A percentile compares a stretch with the other conserved stretches of the same genome.
Conservation (phyloP, 2,329 filamentous ascomycete species). For the Paraphaeosphaeria minitans region DNA sequence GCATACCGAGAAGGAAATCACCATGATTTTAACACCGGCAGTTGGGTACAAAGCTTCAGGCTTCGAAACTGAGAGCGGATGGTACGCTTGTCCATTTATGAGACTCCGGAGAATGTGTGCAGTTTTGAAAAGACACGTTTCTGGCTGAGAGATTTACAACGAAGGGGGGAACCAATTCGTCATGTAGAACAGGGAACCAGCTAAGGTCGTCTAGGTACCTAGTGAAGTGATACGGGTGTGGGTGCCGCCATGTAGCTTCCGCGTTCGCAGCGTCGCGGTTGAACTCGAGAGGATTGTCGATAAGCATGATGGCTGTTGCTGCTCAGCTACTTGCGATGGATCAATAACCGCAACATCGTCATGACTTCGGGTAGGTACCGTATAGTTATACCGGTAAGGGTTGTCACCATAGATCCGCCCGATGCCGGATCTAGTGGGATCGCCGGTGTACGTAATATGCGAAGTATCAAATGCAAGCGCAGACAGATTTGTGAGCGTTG, state of each 20-base stretch:
- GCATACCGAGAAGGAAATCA: background rate
- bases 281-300: background rate
- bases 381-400: no score
- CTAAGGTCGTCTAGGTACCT: conserved; percentile 1
- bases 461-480: no score
- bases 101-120: background rate
- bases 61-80: background rate
- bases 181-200: background rate
- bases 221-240: background rate
- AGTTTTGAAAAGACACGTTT: background rate
- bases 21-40: background rate
- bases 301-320: no score
- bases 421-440: no score
- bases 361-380: no score
- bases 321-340: no score
- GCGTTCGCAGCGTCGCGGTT: background rate
- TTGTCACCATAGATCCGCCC: no score
- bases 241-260: background rate
- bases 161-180: no score
- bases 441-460: no score
- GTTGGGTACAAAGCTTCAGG: background rate
- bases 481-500: no score
- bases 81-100: background rate
- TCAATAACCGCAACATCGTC: no score
- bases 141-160: background rate